Conservation (phyloP, 208 protist genomes). For the Crithidia brevicula region DNA sequence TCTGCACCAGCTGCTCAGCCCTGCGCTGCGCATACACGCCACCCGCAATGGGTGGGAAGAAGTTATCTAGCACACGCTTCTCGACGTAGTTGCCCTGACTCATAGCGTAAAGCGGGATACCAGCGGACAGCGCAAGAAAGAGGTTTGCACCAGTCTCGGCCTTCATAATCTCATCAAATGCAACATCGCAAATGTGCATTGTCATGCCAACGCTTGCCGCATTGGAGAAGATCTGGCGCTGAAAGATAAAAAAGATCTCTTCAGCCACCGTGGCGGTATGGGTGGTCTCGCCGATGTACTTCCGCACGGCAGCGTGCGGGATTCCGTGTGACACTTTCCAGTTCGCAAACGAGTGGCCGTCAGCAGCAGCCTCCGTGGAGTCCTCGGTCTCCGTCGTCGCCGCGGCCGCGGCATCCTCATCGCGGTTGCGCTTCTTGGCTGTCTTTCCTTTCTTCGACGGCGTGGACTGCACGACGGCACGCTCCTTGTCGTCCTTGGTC, state of each 20-base stretch:
- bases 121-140: constrained; percentile 66
- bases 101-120: constrained; percentile 83
- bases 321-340: constrained; percentile 30
- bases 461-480: background rate
- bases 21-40: constrained; percentile 58
- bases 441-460: constrained; percentile 10
- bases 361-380: background rate
- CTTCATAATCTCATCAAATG: constrained; percentile 75
- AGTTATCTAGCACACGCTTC: constrained; percentile 88
- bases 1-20: constrained; percentile 38
- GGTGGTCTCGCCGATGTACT: constrained; percentile 29
- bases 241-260: constrained; percentile 74
- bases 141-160: constrained; percentile 47
- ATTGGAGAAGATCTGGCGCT: constrained; percentile 66
- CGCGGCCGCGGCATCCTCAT: background rate
- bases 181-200: constrained; percentile 87
- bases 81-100: constrained; percentile 86
- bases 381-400: constrained; percentile 1
- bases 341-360: background rate
- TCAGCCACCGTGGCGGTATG: constrained; percentile 23
- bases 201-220: constrained; percentile 66
- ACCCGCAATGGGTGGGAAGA: constrained; percentile 77
- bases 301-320: constrained; percentile 15
- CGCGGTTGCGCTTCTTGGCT: constrained; percentile 26
- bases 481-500: constrained; percentile 13